These are phyloP conservation scores for Starmerella sp. DNA, from an alignment of 805 yeast species.

Conservation along the genomic window DNA sequence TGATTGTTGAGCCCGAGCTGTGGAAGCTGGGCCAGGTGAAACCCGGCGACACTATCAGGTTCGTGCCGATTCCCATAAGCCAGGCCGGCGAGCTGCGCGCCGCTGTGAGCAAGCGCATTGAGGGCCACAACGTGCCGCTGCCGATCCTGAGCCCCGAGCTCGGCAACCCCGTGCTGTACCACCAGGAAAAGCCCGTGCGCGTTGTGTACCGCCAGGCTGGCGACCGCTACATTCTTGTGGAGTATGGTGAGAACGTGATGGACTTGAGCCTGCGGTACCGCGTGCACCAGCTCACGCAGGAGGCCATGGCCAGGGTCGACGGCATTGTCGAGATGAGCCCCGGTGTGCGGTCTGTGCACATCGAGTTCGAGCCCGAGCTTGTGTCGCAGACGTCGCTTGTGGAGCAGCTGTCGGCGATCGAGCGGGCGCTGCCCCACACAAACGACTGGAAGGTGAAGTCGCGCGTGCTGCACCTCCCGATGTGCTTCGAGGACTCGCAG, in stretches of 20 bases:
- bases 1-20: conserved; percentile 89
- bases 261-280: conserved; percentile 79
- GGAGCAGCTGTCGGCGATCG: conserved; percentile 53
- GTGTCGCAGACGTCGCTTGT: conserved; percentile 54
- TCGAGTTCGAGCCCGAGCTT: conserved; percentile 62
- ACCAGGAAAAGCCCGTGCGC: conserved; percentile 48
- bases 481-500: conserved; percentile 91
- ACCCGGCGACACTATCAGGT: conserved; percentile 79
- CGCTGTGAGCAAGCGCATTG: conserved; percentile 41
- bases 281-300: conserved; percentile 67
- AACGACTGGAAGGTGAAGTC: conserved; percentile 80
- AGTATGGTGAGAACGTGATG: conserved; percentile 81
- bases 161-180: conserved; percentile 53
- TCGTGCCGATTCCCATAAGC: conserved; percentile 63
- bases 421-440: conserved; percentile 29
- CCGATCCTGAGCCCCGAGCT: conserved; percentile 35
- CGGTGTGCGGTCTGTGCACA: conserved; percentile 89
- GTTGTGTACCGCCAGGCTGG: conserved; percentile 94
- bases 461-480: conserved; percentile 72
- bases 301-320: conserved; percentile 50
- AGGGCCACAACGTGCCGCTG: conserved; percentile 23
- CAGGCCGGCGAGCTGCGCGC: conserved; percentile 54
- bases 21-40: conserved; percentile 98
- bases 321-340: conserved; percentile 95
- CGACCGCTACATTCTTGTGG: conserved; percentile 82